Percentiles rank a stretch among this genome's conserved stretches.
Evolutionary conservation across 257 asterid genomes (phyloP).

Genomic region (Cordia subcordata): DNA sequence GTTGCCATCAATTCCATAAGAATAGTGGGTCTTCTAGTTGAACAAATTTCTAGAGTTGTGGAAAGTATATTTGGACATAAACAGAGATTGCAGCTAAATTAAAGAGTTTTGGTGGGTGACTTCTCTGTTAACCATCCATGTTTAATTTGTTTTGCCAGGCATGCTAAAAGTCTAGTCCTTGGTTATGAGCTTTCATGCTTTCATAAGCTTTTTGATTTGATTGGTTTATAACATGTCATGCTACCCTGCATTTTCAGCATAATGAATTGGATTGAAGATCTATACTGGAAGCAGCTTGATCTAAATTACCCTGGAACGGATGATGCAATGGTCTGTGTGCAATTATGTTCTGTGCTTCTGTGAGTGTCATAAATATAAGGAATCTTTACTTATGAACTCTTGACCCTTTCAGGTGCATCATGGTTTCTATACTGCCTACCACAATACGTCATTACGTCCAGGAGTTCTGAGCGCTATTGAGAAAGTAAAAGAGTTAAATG

Average conservation of each 20-base stretch:
- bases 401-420: conserved; percentile 74
- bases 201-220: background rate
- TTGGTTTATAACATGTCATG: background rate
- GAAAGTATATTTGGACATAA: no score
- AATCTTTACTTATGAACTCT: conserved; percentile 6
- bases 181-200: conserved; percentile 6
- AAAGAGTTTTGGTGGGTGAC: background rate
- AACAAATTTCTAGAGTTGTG: no score
- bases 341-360: background rate
- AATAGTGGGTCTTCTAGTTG: no score
- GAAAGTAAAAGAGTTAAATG: conserved; percentile 52
- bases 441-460: conserved; percentile 78
- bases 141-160: background rate
- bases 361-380: conserved; percentile 1
- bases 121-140: background rate
- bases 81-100: no score
- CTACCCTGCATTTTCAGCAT: conserved; percentile 51
- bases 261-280: conserved; percentile 94
- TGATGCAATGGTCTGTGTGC: conserved; percentile 68
- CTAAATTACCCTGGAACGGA: conserved; percentile 82
- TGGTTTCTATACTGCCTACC: conserved; percentile 89
- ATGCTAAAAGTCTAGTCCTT: background rate
- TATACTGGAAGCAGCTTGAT: conserved; percentile 97
- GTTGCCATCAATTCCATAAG: no score
- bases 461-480: conserved; percentile 63